A percentile compares a stretch with the other conserved stretches of the same genome.
These are phyloP conservation scores for Perkinsus olseni DNA, from an alignment of 169 alveolate genomes.

Conservation along the genomic window DNA sequence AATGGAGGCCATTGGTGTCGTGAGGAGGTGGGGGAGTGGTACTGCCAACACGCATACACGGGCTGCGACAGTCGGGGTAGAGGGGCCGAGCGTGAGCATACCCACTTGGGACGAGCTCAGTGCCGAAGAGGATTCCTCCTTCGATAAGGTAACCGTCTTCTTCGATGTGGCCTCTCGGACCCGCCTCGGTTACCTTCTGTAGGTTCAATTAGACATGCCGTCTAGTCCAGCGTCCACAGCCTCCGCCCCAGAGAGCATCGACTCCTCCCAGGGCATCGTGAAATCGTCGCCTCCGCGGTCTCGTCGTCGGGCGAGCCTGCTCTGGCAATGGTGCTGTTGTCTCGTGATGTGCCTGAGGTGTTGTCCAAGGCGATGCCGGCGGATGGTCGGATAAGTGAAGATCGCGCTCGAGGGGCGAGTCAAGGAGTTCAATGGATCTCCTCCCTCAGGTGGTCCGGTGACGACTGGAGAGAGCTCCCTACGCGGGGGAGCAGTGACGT, in stretches of 20 bases:
- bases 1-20: neutral
- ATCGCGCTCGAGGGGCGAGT: neutral
- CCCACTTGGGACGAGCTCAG: neutral
- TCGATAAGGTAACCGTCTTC: neutral
- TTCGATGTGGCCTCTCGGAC: neutral
- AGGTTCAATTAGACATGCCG: neutral
- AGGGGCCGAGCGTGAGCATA: neutral
- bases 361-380: neutral
- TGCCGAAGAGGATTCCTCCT: neutral
- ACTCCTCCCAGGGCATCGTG: neutral
- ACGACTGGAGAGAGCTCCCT: neutral
- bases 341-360: neutral
- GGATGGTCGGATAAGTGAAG: neutral
- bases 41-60: neutral
- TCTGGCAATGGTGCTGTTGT: neutral
- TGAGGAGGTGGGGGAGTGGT: neutral
- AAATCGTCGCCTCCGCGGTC: neutral
- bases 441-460: neutral
- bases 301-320: neutral
- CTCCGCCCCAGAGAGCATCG: neutral
- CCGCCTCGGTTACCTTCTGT: neutral
- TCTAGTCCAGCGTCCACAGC: neutral
- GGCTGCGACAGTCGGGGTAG: neutral
- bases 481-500: neutral
- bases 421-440: neutral